Evolutionary conservation across 768 basidiomycete species (phyloP).

Genomic region (Russula griseocarnosa): DNA sequence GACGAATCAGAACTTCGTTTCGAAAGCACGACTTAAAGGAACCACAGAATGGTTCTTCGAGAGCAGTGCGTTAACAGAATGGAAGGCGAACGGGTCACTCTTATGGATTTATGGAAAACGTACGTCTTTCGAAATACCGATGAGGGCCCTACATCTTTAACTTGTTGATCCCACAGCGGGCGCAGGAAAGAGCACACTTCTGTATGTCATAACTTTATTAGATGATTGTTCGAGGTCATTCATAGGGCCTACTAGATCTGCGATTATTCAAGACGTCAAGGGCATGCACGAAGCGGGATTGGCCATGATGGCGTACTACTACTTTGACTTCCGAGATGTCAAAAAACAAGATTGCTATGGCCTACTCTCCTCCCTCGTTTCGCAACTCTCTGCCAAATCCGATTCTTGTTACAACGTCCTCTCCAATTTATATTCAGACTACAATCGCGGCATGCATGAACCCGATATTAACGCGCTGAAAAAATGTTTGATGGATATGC

Average conservation of each 20-base stretch:
- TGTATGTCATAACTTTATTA: not conserved
- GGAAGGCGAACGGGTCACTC: not conserved
- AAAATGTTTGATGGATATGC: not conserved
- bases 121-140: not conserved
- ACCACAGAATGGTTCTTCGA: not conserved
- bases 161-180: not conserved
- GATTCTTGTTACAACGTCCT: not conserved
- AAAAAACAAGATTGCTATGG: conserved; percentile 8
- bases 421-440: not conserved
- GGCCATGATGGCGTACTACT: conserved; percentile 11
- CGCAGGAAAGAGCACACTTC: conserved; percentile 8
- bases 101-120: conserved; percentile 8
- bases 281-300: not conserved
- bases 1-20: not conserved
- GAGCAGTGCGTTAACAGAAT: not conserved
- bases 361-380: conserved; percentile 2
- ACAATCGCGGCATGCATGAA: not conserved
- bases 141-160: too few relatives aligned
- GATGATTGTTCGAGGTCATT: not conserved
- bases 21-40: not conserved
- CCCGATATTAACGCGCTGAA: not conserved
- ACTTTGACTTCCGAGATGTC: conserved; percentile 12
- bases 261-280: not conserved
- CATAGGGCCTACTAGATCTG: not conserved
- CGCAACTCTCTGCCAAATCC: conserved; percentile 1